phyloP scores from a whole-genome alignment of 2,329 filamentous ascomycete genomes.

The Cladophialophora carrionii region DNA sequence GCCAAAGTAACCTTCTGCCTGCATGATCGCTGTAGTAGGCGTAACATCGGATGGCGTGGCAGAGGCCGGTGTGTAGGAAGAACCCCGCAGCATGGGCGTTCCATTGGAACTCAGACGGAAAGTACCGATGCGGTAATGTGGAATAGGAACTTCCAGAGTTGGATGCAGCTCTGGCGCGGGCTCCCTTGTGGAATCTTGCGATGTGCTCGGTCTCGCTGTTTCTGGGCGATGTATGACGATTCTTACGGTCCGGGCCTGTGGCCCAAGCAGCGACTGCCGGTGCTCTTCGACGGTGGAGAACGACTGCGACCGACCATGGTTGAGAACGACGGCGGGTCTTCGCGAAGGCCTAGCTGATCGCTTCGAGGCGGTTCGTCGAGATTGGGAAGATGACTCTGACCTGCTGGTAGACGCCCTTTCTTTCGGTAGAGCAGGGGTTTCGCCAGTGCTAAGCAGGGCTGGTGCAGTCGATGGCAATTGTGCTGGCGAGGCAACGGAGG shows the following conservation, averaged over 20 bases:
- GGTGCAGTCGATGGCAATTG: conserved; percentile 59
- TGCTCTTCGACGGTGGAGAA: conserved; percentile 76
- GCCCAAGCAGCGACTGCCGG: conserved; percentile 44
- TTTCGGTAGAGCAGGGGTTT: conserved; percentile 2
- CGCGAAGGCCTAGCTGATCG: conserved; percentile 12
- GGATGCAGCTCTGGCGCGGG: conserved; percentile 49
- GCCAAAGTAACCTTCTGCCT: conserved; percentile 25
- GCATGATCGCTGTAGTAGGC: conserved; percentile 46
- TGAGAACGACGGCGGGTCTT: conserved; percentile 28
- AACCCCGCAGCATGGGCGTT: conserved; percentile 76
- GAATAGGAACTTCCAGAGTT: conserved; percentile 74
- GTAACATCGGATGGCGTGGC: conserved; percentile 44
- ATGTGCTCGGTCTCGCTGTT: conserved; percentile 65
- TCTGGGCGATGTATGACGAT: conserved; percentile 76
- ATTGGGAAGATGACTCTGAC: conserved; percentile 21
- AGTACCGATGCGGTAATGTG: conserved; percentile 80
- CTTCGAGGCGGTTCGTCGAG: conserved; percentile 20
- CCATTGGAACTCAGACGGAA: conserved; percentile 78
- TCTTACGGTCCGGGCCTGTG: conserved; percentile 69
- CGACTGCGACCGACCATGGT: conserved; percentile 55
- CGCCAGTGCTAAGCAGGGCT: conserved; percentile 36
- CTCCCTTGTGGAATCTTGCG: conserved; percentile 54
- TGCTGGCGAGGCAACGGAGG: conserved; percentile 47
- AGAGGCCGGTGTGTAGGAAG: conserved; percentile 71
- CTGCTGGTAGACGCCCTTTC: conserved; percentile 9